Conservation (phyloP, 441 rosid genomes). For the Pelargonium exstipulatum region DNA sequence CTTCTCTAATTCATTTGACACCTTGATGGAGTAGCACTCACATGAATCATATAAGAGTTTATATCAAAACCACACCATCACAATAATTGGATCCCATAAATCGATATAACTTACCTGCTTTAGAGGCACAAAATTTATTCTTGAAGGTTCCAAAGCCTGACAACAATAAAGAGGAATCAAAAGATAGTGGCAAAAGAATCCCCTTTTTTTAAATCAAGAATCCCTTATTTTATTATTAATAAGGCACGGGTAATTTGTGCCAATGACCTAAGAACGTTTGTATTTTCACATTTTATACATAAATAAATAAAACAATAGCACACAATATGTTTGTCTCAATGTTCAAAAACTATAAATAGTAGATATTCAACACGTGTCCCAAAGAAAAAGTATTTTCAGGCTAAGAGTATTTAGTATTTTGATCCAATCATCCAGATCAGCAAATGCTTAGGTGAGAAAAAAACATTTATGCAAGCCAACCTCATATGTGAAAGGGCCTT, state of each 20-base stretch:
- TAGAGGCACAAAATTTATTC: conserved; percentile 76
- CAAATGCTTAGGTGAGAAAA: not conserved
- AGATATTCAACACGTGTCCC: not conserved
- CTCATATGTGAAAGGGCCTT: conserved; percentile 93
- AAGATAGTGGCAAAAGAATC: not conserved
- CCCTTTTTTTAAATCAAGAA: too few species aligned
- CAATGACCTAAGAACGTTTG: not conserved
- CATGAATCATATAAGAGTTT: not conserved
- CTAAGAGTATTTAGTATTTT: not conserved
- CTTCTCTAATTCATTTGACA: too few species aligned
- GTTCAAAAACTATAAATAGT: not conserved
- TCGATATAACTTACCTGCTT: conserved; percentile 53
- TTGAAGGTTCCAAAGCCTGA: conserved; percentile 80
- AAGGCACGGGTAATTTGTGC: too few species aligned
- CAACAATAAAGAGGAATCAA: conserved; percentile 16
- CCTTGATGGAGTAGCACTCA: not conserved
- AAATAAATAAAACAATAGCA: not conserved
- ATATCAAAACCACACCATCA: not conserved
- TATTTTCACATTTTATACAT: not conserved
- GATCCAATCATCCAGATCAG: not conserved
- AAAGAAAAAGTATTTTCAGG: not conserved
- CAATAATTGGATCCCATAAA: not conserved
- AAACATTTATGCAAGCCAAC: conserved; percentile 32
- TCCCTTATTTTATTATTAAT: too few species aligned
- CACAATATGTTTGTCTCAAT: not conserved